Base-by-base conservation (phyloP, 495 filamentous ascomycete species). In the Opeltia flavorubescens region DNA sequence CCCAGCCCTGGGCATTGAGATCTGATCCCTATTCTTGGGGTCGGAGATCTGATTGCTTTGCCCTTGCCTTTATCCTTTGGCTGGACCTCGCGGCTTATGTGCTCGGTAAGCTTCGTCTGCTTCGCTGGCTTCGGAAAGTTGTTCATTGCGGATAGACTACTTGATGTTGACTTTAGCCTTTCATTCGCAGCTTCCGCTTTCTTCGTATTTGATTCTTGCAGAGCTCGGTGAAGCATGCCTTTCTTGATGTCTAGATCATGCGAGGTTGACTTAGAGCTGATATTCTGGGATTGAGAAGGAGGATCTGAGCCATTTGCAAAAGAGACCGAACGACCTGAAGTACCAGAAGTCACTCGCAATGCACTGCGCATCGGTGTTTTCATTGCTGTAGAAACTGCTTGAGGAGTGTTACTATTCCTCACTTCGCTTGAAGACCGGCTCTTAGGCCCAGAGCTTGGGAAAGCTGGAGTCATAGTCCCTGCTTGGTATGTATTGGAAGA, bases 31-130 rank as follows among this genome's bases (percentile, higher is more conserved):
- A n/a, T 29, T 2, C 21, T 7, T 3, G 35, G 41, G 17, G 34
- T 17, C 23, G 53, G 53, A 38, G 35, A 35, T 43, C 43, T 20
- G 26, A 39, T 18, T 8, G 13, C 24, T 21, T 35, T 48, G 24
- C 42, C 51, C 28, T 55, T 55, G 29, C 23, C 23, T 38, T 56
- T 53, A n/a, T n/a, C n/a, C n/a, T n/a, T n/a, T n/a, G n/a, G n/a
- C n/a, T n/a, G n/a, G 9, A 41, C 21, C 30, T 51, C 27, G 25
- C 50, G 35, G 11, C 31, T 45, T 2, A 53, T 35, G 4, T 56
- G 38, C 21, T 25, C 18, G 18, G 17, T 53, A 3, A 56, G 51
- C 36, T 43, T 56, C 8, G 48, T 50, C 40, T 56, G 54, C 36
- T 53, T 56, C 23, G n/a, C 31, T 25, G 44, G 44, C 24, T 18